Evolutionary conservation across 202 grass and related monocot species (phyloP).

Genomic region (Panicum virgatum): DNA sequence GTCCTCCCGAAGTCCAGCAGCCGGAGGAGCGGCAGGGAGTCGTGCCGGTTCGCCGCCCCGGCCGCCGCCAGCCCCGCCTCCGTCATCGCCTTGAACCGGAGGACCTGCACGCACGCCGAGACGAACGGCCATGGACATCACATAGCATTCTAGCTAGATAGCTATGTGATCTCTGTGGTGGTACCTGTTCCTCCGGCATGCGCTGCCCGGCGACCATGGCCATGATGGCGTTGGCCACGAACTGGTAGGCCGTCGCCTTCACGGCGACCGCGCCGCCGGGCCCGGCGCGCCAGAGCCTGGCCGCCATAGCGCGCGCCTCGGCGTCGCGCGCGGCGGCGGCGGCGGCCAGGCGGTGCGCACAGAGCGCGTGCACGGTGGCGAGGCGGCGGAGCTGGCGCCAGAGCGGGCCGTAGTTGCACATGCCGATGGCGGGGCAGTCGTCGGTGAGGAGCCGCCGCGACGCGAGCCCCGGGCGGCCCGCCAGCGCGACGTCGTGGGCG

Average conservation of each 20-base stretch:
- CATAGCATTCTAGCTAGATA: too few relatives aligned
- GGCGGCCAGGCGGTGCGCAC: slow-evolving; percentile 25
- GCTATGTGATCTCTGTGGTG: too few relatives aligned
- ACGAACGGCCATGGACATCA: too few relatives aligned
- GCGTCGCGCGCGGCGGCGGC: slow-evolving; percentile 13
- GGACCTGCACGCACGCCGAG: not conserved
- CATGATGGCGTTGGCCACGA: slow-evolving; percentile 59
- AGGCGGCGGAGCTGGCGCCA: slow-evolving; percentile 64
- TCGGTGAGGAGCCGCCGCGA: slow-evolving; percentile 33
- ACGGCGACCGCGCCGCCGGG: slow-evolving; percentile 25
- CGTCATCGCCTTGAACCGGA: slow-evolving; percentile 39
- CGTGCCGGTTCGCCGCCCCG: slow-evolving; percentile 36
- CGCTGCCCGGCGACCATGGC: slow-evolving; percentile 49
- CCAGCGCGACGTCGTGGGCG: slow-evolving; percentile 54
- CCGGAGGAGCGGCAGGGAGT: slow-evolving; percentile 52
- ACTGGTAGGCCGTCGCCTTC: slow-evolving; percentile 42
- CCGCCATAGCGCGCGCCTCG: slow-evolving; percentile 45
- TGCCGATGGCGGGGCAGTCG: slow-evolving; percentile 29
- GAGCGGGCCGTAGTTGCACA: slow-evolving; percentile 37
- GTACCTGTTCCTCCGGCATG: slow-evolving; percentile 10
- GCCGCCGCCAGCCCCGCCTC: slow-evolving; percentile 31
- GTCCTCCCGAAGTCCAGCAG: slow-evolving; percentile 40
- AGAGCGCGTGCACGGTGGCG: slow-evolving; percentile 46
- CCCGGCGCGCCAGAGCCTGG: slow-evolving; percentile 30
- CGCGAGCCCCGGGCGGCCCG: slow-evolving; percentile 46